phyloP scores from a whole-genome alignment of 768 basidiomycete genomes.

The Tulasnella sp. region DNA sequence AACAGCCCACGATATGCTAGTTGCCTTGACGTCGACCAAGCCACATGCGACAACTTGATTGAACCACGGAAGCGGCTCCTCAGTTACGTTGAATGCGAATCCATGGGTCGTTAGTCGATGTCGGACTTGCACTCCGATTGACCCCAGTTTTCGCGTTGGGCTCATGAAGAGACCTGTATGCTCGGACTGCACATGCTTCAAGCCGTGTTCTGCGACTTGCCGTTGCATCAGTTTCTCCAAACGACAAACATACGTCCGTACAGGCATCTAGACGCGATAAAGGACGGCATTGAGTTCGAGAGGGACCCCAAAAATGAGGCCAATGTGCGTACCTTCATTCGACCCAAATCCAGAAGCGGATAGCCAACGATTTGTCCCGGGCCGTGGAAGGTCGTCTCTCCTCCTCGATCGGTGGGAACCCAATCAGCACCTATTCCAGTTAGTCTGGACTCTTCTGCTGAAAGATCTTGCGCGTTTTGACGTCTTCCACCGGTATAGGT shows the following conservation, averaged over 20 bases:
- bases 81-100: slow-evolving; percentile 86
- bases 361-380: slow-evolving; percentile 97
- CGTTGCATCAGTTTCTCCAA: slow-evolving; percentile 68
- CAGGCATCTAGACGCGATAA: slow-evolving; percentile 38
- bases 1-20: slow-evolving; percentile 39
- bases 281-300: not conserved
- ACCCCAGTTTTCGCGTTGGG: slow-evolving; percentile 78
- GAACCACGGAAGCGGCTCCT: slow-evolving; percentile 82
- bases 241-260: slow-evolving; percentile 79
- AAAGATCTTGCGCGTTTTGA: slow-evolving; percentile 56
- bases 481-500: slow-evolving; percentile 94
- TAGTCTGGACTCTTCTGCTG: slow-evolving; percentile 62
- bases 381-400: slow-evolving; percentile 94
- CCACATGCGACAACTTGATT: slow-evolving; percentile 87
- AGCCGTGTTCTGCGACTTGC: slow-evolving; percentile 57
- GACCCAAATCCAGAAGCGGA: slow-evolving; percentile 84
- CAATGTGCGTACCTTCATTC: slow-evolving; percentile 59
- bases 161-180: slow-evolving; percentile 90
- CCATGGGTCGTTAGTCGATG: slow-evolving; percentile 94
- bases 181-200: slow-evolving; percentile 57
- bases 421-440: slow-evolving; percentile 82
- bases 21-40: slow-evolving; percentile 73
- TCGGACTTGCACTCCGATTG: slow-evolving; percentile 94
- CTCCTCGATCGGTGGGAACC: slow-evolving; percentile 74
- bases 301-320: not conserved